A percentile compares a stretch with the other conserved stretches of the same genome.
These are phyloP conservation scores for Candida mesenterica DNA, from an alignment of 1,139 yeast genomes.

Conservation along the genomic window DNA sequence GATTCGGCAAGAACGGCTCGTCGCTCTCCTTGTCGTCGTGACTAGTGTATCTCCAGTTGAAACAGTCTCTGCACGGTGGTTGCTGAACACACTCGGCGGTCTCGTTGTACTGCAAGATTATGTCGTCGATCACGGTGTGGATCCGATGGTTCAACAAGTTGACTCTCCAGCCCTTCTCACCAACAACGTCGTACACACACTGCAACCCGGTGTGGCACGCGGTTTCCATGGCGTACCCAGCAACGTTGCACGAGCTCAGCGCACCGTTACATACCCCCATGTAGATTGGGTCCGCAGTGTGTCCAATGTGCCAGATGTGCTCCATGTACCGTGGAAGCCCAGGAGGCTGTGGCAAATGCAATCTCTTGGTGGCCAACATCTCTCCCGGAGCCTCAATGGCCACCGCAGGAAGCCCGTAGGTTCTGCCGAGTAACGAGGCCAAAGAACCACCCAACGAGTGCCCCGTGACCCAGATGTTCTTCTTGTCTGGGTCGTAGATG, in stretches of 20 bases:
- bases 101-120: conserved; percentile 66
- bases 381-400: conserved; percentile 96
- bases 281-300: conserved; percentile 94
- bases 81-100: conserved; percentile 75
- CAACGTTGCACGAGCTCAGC: conserved; percentile 82
- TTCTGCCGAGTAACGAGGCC: conserved; percentile 77
- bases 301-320: conserved; percentile 92
- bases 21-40: conserved; percentile 45
- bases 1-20: conserved; percentile 41
- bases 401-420: conserved; percentile 87
- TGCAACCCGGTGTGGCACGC: conserved; percentile 89
- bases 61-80: conserved; percentile 85
- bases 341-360: conserved; percentile 92
- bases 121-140: conserved; percentile 85
- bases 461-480: conserved; percentile 86
- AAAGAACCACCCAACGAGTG: conserved; percentile 95
- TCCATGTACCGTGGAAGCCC: conserved; percentile 79
- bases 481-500: conserved; percentile 62
- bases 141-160: conserved; percentile 86
- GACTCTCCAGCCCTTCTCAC: conserved; percentile 89
- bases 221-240: conserved; percentile 97
- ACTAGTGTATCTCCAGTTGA: conserved; percentile 80
- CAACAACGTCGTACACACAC: conserved; percentile 87
- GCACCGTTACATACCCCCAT: conserved; percentile 98
- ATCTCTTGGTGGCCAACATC: conserved; percentile 71